A percentile compares a stretch with the other conserved stretches of the same genome.
These are phyloP conservation scores for Elsinoe necatrix DNA, from an alignment of 2,329 filamentous ascomycete genomes.

Conservation along the genomic window DNA sequence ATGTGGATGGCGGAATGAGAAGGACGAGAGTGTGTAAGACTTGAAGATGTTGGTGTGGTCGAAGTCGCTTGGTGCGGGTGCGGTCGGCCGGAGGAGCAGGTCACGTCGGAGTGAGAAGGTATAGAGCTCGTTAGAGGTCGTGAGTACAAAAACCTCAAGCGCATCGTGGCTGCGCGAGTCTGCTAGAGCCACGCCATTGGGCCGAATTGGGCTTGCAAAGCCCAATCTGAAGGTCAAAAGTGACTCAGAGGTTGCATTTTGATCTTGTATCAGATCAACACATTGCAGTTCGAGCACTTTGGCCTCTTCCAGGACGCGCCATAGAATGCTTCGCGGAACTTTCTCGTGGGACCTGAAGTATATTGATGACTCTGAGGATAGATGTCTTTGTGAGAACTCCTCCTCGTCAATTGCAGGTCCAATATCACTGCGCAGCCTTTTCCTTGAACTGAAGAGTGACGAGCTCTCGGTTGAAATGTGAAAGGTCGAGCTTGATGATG, in stretches of 20 bases:
- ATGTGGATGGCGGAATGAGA: slow-evolving; percentile 72
- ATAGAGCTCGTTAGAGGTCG: slow-evolving; percentile 69
- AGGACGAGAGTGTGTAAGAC: slow-evolving; percentile 60
- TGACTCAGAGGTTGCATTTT: slow-evolving; percentile 34
- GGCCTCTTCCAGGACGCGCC: slow-evolving; percentile 76
- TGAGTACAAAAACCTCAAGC: slow-evolving; percentile 70
- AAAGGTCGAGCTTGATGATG: slow-evolving; percentile 60
- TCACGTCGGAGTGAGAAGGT: slow-evolving; percentile 76
- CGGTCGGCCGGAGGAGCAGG: slow-evolving; percentile 57
- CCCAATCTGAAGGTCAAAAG: slow-evolving; percentile 67
- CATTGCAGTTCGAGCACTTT: slow-evolving; percentile 74
- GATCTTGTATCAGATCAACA: slow-evolving; percentile 66
- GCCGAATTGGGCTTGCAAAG: slow-evolving; percentile 71
- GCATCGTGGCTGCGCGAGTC: slow-evolving; percentile 72
- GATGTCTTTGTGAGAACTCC: slow-evolving; percentile 60
- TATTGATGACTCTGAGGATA: slow-evolving; percentile 71
- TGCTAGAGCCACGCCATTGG: slow-evolving; percentile 71
- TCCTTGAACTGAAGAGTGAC: slow-evolving; percentile 24
- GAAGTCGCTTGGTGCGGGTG: slow-evolving; percentile 57
- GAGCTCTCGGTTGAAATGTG: slow-evolving; percentile 48
- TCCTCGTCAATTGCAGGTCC: slow-evolving; percentile 55
- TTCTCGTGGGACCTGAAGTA: slow-evolving; percentile 71
- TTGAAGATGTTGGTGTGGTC: slow-evolving; percentile 71
- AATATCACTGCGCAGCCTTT: slow-evolving; percentile 29
- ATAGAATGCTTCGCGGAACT: slow-evolving; percentile 78